A percentile compares a stretch with the other conserved stretches of the same genome.
phyloP scores from a whole-genome alignment of 2,329 filamentous ascomycete species.

The Scytalidium lignicola region DNA sequence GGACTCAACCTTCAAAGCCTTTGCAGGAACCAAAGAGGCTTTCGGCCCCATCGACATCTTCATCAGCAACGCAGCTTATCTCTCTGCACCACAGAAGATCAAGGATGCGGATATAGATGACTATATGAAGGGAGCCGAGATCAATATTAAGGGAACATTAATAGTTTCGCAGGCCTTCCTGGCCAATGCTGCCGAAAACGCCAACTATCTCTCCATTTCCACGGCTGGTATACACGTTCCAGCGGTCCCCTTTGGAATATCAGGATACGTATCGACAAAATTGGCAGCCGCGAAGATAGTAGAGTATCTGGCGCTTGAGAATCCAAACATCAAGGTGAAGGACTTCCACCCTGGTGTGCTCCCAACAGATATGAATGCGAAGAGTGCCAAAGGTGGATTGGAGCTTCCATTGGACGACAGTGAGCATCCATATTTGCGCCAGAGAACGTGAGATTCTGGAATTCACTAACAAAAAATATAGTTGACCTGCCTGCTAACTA shows the following conservation, averaged over 20 bases:
- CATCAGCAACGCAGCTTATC: slow-evolving; percentile 9
- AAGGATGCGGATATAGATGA: slow-evolving; percentile 4
- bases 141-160: slow-evolving; percentile 9
- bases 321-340: slow-evolving; percentile 6
- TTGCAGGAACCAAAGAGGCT: slow-evolving; percentile 2
- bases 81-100: slow-evolving; percentile 4
- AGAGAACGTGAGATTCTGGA: background rate
- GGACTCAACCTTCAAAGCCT: background rate
- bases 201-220: slow-evolving; percentile 2
- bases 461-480: slow-evolving; percentile 1
- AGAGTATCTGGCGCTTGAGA: slow-evolving; percentile 6
- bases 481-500: slow-evolving; percentile 7
- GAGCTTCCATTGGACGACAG: slow-evolving; percentile 5
- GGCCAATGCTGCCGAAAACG: background rate
- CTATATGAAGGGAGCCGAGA: slow-evolving; percentile 3
- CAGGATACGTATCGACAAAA: slow-evolving; percentile 1
- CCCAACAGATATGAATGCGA: slow-evolving; percentile 5
- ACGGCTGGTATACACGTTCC: slow-evolving; percentile 5
- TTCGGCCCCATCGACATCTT: slow-evolving; percentile 10
- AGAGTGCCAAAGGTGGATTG: slow-evolving; percentile 1
- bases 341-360: slow-evolving; percentile 7
- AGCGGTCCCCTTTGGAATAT: background rate
- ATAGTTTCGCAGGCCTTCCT: slow-evolving; percentile 8
- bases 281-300: slow-evolving; percentile 5
- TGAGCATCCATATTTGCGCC: background rate